These are phyloP conservation scores for Stephanodiscus minutulus DNA, from an alignment of 108 stramenopile genomes.

Conservation along the genomic window DNA sequence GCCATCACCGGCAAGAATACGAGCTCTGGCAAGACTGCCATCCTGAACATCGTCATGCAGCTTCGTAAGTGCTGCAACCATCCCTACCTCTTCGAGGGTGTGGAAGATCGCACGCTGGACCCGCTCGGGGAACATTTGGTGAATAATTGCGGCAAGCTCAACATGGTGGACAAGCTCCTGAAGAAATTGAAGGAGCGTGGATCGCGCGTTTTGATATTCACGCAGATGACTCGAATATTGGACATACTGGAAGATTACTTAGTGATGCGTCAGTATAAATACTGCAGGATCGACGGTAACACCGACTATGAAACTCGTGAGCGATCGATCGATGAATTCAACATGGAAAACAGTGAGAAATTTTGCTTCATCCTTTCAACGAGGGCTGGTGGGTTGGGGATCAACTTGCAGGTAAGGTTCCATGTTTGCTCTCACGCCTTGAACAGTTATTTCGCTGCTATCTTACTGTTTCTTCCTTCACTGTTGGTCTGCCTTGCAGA, in stretches of 20 bases:
- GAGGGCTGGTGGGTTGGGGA: conserved; percentile 92
- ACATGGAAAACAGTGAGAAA: conserved; percentile 86
- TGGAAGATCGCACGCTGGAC: conserved; percentile 87
- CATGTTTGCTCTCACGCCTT: conserved; percentile 1
- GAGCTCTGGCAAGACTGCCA: conserved; percentile 72
- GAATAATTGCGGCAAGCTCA: conserved; percentile 83
- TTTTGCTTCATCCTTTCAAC: conserved; percentile 92
- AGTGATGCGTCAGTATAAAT: conserved; percentile 84
- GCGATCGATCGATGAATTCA: conserved; percentile 88
- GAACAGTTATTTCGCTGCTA: background rate
- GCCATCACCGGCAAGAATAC: conserved; percentile 73
- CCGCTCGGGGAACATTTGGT: conserved; percentile 90
- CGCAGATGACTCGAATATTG: conserved; percentile 95
- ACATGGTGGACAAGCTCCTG: conserved; percentile 91
- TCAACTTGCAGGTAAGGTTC: conserved; percentile 74
- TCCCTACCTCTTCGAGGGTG: conserved; percentile 97
- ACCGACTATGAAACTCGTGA: conserved; percentile 95
- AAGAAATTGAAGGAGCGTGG: conserved; percentile 80
- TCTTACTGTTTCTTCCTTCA: background rate
- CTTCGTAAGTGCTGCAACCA: conserved; percentile 98
- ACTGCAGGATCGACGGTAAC: conserved; percentile 99
- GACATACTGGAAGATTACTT: conserved; percentile 94
- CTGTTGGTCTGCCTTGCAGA: conserved; percentile 34
- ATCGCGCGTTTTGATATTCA: conserved; percentile 94
- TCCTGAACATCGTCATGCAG: conserved; percentile 98